Percentiles rank a stretch among this genome's conserved stretches.
These are phyloP conservation scores for Chlorella ohadii DNA, from an alignment of 139 green algal genomes.

Conservation along the genomic window DNA sequence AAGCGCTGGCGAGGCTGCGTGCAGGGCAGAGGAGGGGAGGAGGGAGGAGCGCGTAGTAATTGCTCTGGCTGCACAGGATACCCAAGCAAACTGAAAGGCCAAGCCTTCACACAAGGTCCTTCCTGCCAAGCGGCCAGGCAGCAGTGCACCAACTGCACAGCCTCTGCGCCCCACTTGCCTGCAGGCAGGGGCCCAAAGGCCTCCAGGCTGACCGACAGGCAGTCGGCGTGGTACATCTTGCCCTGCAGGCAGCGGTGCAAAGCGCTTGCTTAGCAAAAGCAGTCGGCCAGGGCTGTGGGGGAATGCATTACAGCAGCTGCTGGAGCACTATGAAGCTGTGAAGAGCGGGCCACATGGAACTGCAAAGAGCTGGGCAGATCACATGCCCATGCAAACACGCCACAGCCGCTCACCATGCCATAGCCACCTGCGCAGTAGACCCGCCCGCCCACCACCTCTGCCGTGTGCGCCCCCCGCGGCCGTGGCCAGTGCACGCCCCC, in stretches of 20 bases:
- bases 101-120: too few species aligned
- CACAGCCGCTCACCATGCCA: too few species aligned
- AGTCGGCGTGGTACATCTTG: conserved; percentile 16
- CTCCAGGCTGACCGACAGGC: conserved; percentile 17
- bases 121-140: neutral
- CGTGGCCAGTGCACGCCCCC: neutral
- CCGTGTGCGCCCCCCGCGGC: neutral
- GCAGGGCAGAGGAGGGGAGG: neutral
- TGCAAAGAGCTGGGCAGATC: too few species aligned
- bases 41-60: too few species aligned
- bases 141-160: neutral
- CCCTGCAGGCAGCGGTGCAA: conserved; percentile 5
- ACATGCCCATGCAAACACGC: too few species aligned
- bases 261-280: too few species aligned
- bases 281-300: neutral
- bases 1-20: neutral
- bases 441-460: neutral
- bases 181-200: neutral
- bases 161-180: neutral
- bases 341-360: too few species aligned
- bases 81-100: too few species aligned
- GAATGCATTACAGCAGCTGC: too few species aligned
- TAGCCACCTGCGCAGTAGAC: neutral
- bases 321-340: too few species aligned
- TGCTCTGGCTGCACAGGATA: too few species aligned